Evolutionary conservation across 371 early-diverging fungal species (phyloP), one percentile per base, ranked within the genome.

Genomic region (Mucor circinelloides): DNA sequence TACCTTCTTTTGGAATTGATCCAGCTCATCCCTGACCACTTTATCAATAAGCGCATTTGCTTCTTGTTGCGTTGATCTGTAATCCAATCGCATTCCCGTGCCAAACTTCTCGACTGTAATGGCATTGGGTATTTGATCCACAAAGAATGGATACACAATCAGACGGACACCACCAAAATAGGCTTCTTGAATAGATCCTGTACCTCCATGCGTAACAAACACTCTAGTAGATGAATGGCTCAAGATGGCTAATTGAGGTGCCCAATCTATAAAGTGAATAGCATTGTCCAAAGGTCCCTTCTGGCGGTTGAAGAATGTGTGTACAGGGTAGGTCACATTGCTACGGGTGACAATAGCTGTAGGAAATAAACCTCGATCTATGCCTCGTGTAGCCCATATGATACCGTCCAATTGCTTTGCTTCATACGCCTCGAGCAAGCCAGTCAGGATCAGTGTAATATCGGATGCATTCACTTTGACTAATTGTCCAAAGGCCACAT

Each of bases 131-230:
- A 69, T 67, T 52, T 83, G 81, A 50, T 83, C 84, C 2, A 70
- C 79, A 59, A 81, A 78, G 31, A 74, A 79, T 0, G 81, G 84
- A 28, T 59, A 69, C 8, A 78, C 60, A 17, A 78, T 55, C 25
- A 81, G 23, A 2, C 72, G 76, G 27, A 58, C 66, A 13, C 77
- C 75, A 42, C 60, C 25, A 34, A 68, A 75, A 1, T 77, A 48
- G 0, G 74, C 69, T 68, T 83, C 83, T 28, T 68, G 69, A 6
- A 77, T 27, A 17, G 76, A 76, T 3, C 67, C 75, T 1, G 69
- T 67, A 19, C 84, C 84, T 12, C 84, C 76, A 48, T 81, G 79
- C 13, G 68, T 69, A 0, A 83, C 21, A 62, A 81, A 83, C 1
- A 79, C 58, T 7, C n/a, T 23, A 1, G 69, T 74, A 0, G 76